Evolutionary conservation across 2,329 filamentous ascomycete genomes (phyloP), one percentile per base, ranked within the genome.

Genomic region (Aureobasidium sp.): DNA sequence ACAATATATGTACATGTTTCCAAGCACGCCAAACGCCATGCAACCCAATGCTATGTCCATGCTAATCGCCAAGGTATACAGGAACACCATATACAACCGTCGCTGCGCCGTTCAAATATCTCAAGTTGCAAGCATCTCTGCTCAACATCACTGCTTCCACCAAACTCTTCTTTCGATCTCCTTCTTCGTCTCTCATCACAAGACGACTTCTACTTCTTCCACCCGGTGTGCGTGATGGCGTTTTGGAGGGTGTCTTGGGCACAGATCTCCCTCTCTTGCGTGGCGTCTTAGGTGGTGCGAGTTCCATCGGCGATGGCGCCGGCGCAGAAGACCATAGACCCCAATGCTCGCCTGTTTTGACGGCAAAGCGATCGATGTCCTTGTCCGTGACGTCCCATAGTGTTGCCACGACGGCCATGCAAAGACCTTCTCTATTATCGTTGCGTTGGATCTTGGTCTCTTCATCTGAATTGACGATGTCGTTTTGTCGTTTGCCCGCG

Each of bases 381-480:
- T 90, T 90, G 73, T 99, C 94, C 10, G 94, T 99, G 55, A 99
- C 94, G 74, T 99, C 94, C 94, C 94, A 99, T 41, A 99, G 80
- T 17, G 92, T 97, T 50, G 92, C 94, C 2, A 97, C 86, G 10
- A 97, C 85, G 0, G 93, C 92, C 3, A 92, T 68, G 71, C 78
- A 68, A 74, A 65, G 56, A 27, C 65, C 64, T 26, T 64, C 50
- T 63, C 67, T 70, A 15, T 63, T 47, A 15, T 44, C 44, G 9
- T 47, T 60, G 9, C 20, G 34, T 13, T 15, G 41, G 1, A 61
- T 2, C n/a, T 46, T 36, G 26, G 43, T 4, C 12, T 47, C 62
- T 2, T 55, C 60, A 44, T 61, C 20, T 13, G 24, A 47, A 5
- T 1, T 12, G 15, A 20, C 1, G 26, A n/a, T 29, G 44, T 62